Evolutionary conservation across 2,329 filamentous ascomycete genomes (phyloP).

Genomic region (Rutstroemia sp.): DNA sequence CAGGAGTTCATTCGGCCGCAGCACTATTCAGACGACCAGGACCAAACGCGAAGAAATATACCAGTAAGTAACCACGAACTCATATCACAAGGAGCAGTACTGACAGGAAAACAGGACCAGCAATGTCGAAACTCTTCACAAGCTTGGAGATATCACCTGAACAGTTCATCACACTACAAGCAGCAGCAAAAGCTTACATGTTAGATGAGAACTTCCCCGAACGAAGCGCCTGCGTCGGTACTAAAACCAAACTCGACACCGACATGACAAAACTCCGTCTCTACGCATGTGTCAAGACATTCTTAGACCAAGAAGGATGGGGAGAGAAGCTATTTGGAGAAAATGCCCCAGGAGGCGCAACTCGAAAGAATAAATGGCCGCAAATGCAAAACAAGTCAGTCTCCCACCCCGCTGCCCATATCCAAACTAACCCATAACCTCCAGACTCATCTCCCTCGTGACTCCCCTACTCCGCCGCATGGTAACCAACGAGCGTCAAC

Average conservation of each 20-base stretch:
- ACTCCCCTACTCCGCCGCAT: constrained; percentile 28
- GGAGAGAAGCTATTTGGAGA: constrained; percentile 24
- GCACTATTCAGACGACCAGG: constrained; percentile 25
- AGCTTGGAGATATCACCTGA: constrained; percentile 24
- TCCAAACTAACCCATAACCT: constrained; percentile 10
- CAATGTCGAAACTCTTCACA: constrained; percentile 26
- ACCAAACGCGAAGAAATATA: constrained; percentile 26
- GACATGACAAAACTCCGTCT: constrained; percentile 27
- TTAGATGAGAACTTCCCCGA: constrained; percentile 26
- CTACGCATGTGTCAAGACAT: constrained; percentile 22
- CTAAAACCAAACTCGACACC: constrained; percentile 17
- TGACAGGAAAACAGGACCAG: constrained; percentile 18
- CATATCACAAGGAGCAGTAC: not conserved
- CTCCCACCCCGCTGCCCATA: not conserved
- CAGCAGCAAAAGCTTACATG: constrained; percentile 29
- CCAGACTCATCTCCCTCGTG: constrained; percentile 23
- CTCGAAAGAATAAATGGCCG: constrained; percentile 26
- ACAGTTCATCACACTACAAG: constrained; percentile 26
- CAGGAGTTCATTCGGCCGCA: constrained; percentile 24
- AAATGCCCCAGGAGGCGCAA: constrained; percentile 11
- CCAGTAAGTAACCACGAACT: constrained; percentile 16
- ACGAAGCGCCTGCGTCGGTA: constrained; percentile 24
- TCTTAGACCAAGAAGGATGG: constrained; percentile 26
- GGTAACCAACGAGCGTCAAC: constrained; percentile 30
- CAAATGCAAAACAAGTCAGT: constrained; percentile 25